phyloP scores from a whole-genome alignment of 768 basidiomycete genomes.

The Polyporus arcularius region DNA sequence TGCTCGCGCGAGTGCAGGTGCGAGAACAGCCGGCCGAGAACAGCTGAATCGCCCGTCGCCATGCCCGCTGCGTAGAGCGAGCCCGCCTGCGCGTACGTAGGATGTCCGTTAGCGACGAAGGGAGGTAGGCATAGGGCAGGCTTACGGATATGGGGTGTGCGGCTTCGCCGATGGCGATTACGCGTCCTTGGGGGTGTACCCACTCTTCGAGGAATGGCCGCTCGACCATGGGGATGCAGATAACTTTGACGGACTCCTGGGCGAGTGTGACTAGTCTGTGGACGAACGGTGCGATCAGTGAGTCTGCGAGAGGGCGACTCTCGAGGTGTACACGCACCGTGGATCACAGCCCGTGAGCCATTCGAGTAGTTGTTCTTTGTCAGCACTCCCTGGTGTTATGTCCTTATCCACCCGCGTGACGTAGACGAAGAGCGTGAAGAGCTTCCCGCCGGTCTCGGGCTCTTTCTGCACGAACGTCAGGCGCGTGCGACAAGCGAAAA shows the following conservation, averaged over 20 bases:
- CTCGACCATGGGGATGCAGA: slow-evolving; percentile 16
- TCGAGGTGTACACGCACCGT: too few relatives aligned
- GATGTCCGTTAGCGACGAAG: not conserved
- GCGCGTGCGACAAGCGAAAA: not conserved
- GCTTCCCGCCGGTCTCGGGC: not conserved
- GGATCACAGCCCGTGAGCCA: not conserved
- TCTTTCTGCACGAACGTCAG: not conserved
- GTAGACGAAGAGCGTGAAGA: slow-evolving; percentile 15
- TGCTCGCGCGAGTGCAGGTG: slow-evolving; percentile 30
- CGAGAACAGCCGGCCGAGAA: slow-evolving; percentile 36
- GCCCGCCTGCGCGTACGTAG: not conserved
- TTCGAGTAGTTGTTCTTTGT: slow-evolving; percentile 6
- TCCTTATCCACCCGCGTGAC: not conserved
- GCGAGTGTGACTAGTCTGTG: slow-evolving; percentile 22
- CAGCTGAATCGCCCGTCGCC: slow-evolving; percentile 34
- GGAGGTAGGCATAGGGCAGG: not conserved
- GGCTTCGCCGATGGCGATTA: slow-evolving; percentile 34
- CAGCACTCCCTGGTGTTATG: not conserved
- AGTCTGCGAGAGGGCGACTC: not conserved
- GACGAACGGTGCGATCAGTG: not conserved
- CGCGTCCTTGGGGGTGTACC: slow-evolving; percentile 28
- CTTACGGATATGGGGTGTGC: slow-evolving; percentile 34
- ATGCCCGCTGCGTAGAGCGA: slow-evolving; percentile 22
- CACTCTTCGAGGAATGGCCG: slow-evolving; percentile 30
- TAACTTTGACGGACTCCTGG: slow-evolving; percentile 2